Percentiles rank a stretch among this genome's conserved stretches.
Evolutionary conservation across 331 rosid species (phyloP).

Genomic region (Rosa hybrid): DNA sequence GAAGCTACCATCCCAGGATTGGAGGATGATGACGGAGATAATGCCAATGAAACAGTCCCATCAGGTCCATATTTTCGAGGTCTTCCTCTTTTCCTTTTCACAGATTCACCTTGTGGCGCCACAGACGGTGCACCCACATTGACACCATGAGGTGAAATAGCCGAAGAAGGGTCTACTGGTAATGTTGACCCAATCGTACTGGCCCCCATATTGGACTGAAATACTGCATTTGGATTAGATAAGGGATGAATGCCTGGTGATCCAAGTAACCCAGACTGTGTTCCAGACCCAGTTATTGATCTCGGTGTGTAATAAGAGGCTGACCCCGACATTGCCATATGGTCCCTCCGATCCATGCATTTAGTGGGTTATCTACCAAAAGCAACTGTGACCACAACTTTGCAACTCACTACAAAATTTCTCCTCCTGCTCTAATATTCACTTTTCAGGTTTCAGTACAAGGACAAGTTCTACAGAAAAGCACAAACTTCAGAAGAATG

Average conservation of each 20-base stretch:
- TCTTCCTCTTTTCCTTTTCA: conserved; percentile 92
- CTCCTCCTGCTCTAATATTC: conserved; percentile 37
- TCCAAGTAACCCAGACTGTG: conserved; percentile 65
- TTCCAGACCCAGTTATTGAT: conserved; percentile 61
- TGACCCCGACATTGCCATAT: conserved; percentile 77
- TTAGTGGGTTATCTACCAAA: conserved; percentile 38
- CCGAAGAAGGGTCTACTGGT: conserved; percentile 60
- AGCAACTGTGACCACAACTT: conserved; percentile 15
- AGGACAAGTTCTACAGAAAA: conserved; percentile 26
- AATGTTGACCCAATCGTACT: conserved; percentile 66
- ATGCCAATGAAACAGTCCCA: conserved; percentile 79
- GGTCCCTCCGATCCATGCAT: conserved; percentile 99
- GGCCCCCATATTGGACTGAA: conserved; percentile 67
- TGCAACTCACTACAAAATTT: conserved; percentile 20
- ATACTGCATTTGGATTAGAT: conserved; percentile 61
- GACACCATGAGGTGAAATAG: conserved; percentile 65
- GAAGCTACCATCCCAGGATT: conserved; percentile 49
- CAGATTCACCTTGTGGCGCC: conserved; percentile 52
- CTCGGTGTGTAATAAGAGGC: conserved; percentile 79
- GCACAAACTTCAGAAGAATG: conserved; percentile 28
- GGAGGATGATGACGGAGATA: conserved; percentile 61
- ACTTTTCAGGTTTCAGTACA: conserved; percentile 25
- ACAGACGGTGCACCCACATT: conserved; percentile 59
- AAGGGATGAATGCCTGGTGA: conserved; percentile 56
- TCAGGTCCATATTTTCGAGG: conserved; percentile 94